Percentiles rank a stretch among this genome's conserved stretches.
phyloP scores from a whole-genome alignment of 495 filamentous ascomycete species.

The Xylaria grammica region DNA sequence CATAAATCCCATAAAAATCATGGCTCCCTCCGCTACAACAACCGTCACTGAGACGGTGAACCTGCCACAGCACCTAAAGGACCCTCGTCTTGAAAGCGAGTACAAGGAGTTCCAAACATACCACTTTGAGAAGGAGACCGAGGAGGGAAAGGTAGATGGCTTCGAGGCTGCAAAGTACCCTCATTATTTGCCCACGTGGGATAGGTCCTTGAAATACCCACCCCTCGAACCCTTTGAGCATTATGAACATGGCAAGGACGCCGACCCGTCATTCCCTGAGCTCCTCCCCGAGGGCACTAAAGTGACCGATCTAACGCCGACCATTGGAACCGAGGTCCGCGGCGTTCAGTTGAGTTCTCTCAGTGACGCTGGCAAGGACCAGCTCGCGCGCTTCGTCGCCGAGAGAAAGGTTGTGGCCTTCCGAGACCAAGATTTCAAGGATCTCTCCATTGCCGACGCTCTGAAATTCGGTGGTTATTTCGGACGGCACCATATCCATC shows the following conservation, averaged over 20 bases:
- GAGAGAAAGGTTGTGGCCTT: constrained; percentile 83
- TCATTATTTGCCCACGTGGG: constrained; percentile 80
- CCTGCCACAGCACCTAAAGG: constrained; percentile 43
- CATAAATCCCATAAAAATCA: constrained; percentile 25
- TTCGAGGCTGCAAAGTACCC: constrained; percentile 64
- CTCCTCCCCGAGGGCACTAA: constrained; percentile 61
- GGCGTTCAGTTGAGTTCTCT: constrained; percentile 78
- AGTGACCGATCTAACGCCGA: constrained; percentile 67
- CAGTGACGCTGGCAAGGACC: constrained; percentile 70
- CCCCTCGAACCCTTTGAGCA: constrained; percentile 73
- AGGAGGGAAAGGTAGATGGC: constrained; percentile 49
- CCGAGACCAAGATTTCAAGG: constrained; percentile 77
- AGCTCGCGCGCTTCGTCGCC: constrained; percentile 79
- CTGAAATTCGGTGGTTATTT: constrained; percentile 79
- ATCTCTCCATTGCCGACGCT: constrained; percentile 71
- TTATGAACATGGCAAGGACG: constrained; percentile 73
- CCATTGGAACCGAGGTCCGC: constrained; percentile 76
- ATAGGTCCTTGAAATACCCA: constrained; percentile 62
- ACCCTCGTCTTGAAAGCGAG: constrained; percentile 50
- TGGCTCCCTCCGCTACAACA: constrained; percentile 62
- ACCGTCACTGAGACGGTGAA: constrained; percentile 45
- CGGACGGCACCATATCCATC: constrained; percentile 84
- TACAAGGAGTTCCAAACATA: constrained; percentile 67
- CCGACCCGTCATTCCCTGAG: constrained; percentile 69
- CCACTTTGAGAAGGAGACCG: constrained; percentile 56